Percentiles rank a stretch among this genome's conserved stretches.
Conservation (phyloP, 1,284 basidiomycete genomes). For the Cerrena zonata region DNA sequence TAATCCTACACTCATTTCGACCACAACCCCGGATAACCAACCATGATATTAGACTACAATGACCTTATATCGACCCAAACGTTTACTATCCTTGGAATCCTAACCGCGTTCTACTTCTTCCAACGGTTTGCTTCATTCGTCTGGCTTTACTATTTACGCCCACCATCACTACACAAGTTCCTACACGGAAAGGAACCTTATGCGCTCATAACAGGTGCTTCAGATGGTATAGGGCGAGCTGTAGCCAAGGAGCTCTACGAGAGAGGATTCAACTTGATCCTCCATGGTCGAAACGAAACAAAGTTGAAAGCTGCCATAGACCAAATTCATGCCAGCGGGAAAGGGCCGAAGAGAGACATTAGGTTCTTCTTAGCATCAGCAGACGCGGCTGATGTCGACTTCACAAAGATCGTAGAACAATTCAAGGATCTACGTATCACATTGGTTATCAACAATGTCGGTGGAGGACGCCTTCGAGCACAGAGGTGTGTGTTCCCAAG, state of each 20-base stretch:
- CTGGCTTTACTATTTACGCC: constrained; percentile 25
- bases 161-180: constrained; percentile 19
- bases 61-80: too few species aligned
- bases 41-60: too few species aligned
- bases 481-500: not conserved
- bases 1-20: too few species aligned
- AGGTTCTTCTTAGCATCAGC: constrained; percentile 26
- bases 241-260: constrained; percentile 24
- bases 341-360: constrained; percentile 13
- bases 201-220: constrained; percentile 27
- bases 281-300: constrained; percentile 26
- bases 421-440: constrained; percentile 25
- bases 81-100: not conserved
- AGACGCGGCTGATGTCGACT: constrained; percentile 18
- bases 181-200: constrained; percentile 22
- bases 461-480: constrained; percentile 11
- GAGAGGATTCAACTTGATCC: constrained; percentile 27
- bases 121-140: constrained; percentile 17
- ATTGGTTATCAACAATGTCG: constrained; percentile 28
- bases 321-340: constrained; percentile 15
- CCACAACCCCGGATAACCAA: too few species aligned
- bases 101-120: constrained; percentile 10
- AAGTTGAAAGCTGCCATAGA: constrained; percentile 23
- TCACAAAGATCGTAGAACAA: constrained; percentile 16
- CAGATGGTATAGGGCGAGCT: constrained; percentile 29